A percentile compares a stretch with the other conserved stretches of the same genome.
These are phyloP conservation scores for Silybum marianum DNA, from an alignment of 129 eudicot genomes.

Conservation along the genomic window DNA sequence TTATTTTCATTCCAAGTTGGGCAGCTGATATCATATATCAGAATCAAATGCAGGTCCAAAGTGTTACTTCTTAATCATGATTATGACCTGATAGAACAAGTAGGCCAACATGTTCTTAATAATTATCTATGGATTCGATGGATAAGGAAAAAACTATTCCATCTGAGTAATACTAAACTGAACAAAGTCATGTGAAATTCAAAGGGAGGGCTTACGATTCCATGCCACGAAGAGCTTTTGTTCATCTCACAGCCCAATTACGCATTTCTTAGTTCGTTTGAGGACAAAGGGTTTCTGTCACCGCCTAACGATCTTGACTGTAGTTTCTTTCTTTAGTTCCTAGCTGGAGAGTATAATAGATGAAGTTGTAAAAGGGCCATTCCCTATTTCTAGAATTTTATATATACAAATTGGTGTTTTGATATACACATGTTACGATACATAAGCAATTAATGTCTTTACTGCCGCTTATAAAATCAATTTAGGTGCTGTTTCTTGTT, in stretches of 20 bases:
- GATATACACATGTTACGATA: not conserved
- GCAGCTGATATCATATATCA: not conserved
- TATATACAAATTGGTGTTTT: not conserved
- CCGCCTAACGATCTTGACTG: not conserved
- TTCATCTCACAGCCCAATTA: conserved; percentile 31
- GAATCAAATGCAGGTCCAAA: not conserved
- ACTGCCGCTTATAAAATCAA: not conserved
- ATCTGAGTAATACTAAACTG: not conserved
- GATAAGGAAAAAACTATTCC: not conserved
- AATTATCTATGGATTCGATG: not conserved
- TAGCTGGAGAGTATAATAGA: not conserved
- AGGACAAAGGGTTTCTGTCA: not conserved
- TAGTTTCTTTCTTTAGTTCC: not conserved
- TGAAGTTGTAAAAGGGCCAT: not conserved
- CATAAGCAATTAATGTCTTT: not conserved
- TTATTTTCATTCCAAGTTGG: conserved; percentile 15
- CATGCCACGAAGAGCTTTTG: conserved; percentile 43
- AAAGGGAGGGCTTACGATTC: conserved; percentile 55
- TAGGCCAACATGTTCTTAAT: conserved; percentile 15
- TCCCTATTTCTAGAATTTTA: not conserved
- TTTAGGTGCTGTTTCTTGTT: no score
- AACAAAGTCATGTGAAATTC: conserved; percentile 24
- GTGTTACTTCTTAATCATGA: not conserved
- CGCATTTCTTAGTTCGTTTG: conserved; percentile 21
- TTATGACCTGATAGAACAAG: conserved; percentile 24